These are phyloP conservation scores for Termitomyces bulborhizus DNA, from an alignment of 768 basidiomycete genomes.

Conservation along the genomic window DNA sequence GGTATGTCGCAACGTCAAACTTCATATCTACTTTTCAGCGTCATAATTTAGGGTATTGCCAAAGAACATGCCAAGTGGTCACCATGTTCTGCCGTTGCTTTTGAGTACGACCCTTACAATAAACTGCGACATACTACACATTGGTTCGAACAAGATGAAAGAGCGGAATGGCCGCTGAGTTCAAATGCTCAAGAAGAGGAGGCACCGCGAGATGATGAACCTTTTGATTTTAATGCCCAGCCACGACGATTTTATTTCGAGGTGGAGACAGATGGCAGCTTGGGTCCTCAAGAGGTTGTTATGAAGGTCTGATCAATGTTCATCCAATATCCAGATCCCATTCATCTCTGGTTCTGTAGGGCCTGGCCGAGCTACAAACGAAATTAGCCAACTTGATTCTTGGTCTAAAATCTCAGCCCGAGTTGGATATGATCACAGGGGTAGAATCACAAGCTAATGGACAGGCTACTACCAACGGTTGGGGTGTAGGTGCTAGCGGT, in stretches of 20 bases:
- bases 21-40: not conserved
- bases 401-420: constrained; percentile 60
- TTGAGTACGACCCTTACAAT: constrained; percentile 98
- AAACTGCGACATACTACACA: constrained; percentile 92
- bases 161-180: constrained; percentile 87
- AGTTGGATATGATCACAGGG: constrained; percentile 45
- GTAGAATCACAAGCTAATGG: constrained; percentile 30
- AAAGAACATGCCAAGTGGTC: constrained; percentile 99
- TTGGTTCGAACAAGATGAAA: constrained; percentile 84
- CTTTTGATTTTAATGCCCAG: constrained; percentile 84
- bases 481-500: constrained; percentile 15
- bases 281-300: constrained; percentile 84
- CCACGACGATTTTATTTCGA: constrained; percentile 91
- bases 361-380: constrained; percentile 70
- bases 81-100: constrained; percentile 89
- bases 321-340: not conserved
- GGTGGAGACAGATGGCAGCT: constrained; percentile 90
- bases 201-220: constrained; percentile 68
- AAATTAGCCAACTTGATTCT: constrained; percentile 78
- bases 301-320: constrained; percentile 52
- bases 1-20: constrained; percentile 35
- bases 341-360: constrained; percentile 33
- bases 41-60: constrained; percentile 70
- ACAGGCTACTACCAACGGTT: constrained; percentile 15
- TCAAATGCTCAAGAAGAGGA: constrained; percentile 85